A percentile compares a stretch with the other conserved stretches of the same genome.
Conservation (phyloP, 345 rosid species). For the Dipteronia dyeriana region DNA sequence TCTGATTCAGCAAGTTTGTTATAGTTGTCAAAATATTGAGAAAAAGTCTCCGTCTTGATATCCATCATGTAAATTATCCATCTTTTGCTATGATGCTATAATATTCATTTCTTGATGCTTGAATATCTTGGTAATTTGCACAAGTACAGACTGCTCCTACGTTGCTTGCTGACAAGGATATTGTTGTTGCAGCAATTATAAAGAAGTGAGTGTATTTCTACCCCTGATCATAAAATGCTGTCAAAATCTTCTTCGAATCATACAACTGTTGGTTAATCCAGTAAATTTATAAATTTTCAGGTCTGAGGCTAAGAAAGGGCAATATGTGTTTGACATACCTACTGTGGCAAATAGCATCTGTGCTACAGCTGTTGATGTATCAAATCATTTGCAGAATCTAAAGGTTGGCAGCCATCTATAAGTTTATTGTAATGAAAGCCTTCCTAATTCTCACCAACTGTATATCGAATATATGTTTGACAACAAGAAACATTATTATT, state of each 20-base stretch:
- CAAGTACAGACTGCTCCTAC: slow-evolving; percentile 73
- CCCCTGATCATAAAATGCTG: slow-evolving; percentile 3
- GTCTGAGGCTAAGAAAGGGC: slow-evolving; percentile 71
- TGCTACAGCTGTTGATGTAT: slow-evolving; percentile 51
- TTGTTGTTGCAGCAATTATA: slow-evolving; percentile 64
- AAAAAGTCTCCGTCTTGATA: neutral
- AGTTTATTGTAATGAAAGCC: neutral
- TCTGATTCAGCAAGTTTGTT: slow-evolving; percentile 12
- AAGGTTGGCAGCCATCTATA: slow-evolving; percentile 51
- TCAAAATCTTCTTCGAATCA: slow-evolving; percentile 12
- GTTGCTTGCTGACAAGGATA: slow-evolving; percentile 67
- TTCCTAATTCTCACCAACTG: neutral
- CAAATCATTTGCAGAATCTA: slow-evolving; percentile 62
- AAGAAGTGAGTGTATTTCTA: slow-evolving; percentile 51
- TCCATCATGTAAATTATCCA: neutral
- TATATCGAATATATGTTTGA: neutral
- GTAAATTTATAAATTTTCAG: slow-evolving; percentile 39
- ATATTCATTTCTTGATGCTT: slow-evolving; percentile 25
- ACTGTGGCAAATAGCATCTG: slow-evolving; percentile 61
- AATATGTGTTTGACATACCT: slow-evolving; percentile 65
- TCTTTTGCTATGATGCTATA: slow-evolving; percentile 1
- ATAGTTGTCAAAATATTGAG: neutral
- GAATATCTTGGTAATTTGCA: slow-evolving; percentile 27
- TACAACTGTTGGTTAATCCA: slow-evolving; percentile 10
- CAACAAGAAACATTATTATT: neutral